phyloP scores from a whole-genome alignment of 306 rosid species.

The Sphenostylis stenocarpa region DNA sequence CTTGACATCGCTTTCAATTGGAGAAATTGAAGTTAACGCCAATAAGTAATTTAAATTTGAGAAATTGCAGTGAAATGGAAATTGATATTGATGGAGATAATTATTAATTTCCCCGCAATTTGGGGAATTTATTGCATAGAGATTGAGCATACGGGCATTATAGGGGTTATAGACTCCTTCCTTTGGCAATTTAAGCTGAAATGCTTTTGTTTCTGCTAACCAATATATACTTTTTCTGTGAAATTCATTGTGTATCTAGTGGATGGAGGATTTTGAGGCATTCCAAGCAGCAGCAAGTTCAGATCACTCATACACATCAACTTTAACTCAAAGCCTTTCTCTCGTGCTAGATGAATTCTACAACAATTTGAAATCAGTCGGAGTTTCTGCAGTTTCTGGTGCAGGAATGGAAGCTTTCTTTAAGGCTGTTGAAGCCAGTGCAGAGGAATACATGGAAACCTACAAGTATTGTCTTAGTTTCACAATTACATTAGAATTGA shows the following conservation, averaged over 20 bases:
- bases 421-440: slow-evolving; percentile 66
- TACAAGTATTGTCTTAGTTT: slow-evolving; percentile 51
- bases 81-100: slow-evolving; percentile 3
- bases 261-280: slow-evolving; percentile 91
- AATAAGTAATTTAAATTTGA: background rate
- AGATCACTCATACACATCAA: slow-evolving; percentile 60
- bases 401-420: slow-evolving; percentile 78
- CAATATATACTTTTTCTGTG: background rate
- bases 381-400: slow-evolving; percentile 82
- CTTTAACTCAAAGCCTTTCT: slow-evolving; percentile 69
- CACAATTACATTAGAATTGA: background rate
- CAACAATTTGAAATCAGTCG: slow-evolving; percentile 72
- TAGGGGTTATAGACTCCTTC: slow-evolving; percentile 12
- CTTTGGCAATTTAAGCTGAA: slow-evolving; percentile 19
- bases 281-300: slow-evolving; percentile 69
- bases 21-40: background rate
- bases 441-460: slow-evolving; percentile 75
- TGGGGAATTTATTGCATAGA: slow-evolving; percentile 7
- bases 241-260: slow-evolving; percentile 43
- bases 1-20: background rate
- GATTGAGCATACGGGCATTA: background rate
- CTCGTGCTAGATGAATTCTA: slow-evolving; percentile 85
- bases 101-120: background rate
- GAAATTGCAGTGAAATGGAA: slow-evolving; percentile 10
- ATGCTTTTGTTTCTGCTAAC: slow-evolving; percentile 4